A percentile compares a stretch with the other conserved stretches of the same genome.
phyloP scores from a whole-genome alignment of 1,139 yeast genomes.

The Candida mesenterica region DNA sequence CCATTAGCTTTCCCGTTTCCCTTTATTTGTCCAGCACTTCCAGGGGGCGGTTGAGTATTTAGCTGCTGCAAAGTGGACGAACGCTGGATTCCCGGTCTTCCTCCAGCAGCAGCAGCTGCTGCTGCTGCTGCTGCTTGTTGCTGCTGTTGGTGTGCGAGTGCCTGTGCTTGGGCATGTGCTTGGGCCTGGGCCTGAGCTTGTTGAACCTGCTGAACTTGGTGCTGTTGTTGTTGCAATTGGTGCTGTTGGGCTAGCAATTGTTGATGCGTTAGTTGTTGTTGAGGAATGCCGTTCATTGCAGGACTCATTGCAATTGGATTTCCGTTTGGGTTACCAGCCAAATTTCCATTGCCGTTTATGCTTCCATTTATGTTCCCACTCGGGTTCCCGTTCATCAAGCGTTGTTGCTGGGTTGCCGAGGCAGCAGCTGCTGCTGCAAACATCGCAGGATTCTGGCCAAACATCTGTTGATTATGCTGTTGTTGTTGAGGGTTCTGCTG shows the following conservation, averaged over 20 bases:
- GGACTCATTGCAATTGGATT: constrained; percentile 13
- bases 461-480: constrained; percentile 10
- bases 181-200: constrained; percentile 3
- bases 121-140: constrained; percentile 14
- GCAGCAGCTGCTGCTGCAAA: constrained; percentile 18
- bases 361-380: constrained; percentile 8
- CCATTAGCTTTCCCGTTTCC: constrained; percentile 4
- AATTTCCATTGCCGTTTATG: constrained; percentile 6
- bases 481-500: constrained; percentile 9
- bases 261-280: constrained; percentile 13
- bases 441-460: constrained; percentile 11
- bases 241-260: constrained; percentile 16
- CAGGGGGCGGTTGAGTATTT: constrained; percentile 4
- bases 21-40: constrained; percentile 1
- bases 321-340: constrained; percentile 5
- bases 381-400: not conserved
- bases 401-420: constrained; percentile 12
- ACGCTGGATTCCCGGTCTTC: constrained; percentile 25
- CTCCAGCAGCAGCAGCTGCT: too few relatives aligned
- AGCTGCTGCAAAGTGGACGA: constrained; percentile 7
- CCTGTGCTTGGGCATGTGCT: constrained; percentile 1
- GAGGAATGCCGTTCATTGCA: constrained; percentile 15
- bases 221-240: constrained; percentile 13
- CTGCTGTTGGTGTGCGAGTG: constrained; percentile 11
- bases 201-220: too few relatives aligned